Evolutionary conservation across 306 rosid genomes (phyloP), one percentile per base, ranked within the genome.

Genomic region (Abrus precatorius): DNA sequence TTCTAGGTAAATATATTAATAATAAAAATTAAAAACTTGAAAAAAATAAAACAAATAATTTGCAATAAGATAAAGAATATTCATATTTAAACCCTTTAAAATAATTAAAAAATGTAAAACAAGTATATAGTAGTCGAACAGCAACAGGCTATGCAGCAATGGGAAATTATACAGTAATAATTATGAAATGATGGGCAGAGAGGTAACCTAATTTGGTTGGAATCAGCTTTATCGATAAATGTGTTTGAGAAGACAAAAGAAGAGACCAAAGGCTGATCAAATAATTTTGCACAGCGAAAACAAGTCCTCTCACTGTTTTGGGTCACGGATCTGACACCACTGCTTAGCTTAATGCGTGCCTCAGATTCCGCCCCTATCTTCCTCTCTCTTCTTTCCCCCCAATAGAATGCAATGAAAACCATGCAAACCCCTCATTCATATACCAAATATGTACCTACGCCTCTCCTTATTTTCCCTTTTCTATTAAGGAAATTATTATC

Each of bases 191-290:
- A 79, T 79, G 76, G 82, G 53, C 71, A 33, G 71, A 79, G 53
- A 43, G 52, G 20, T 20, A 9, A 69, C 50, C 83, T 75, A 5
- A 36, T 44, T 73, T 67, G 61, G 83, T 75, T 76, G 83, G 83
- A 59, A 55, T 76, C 81, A 84, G 79, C 88, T 80, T 85, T 87
- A 62, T 87, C 66, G 79, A 72, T 52, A 75, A 61, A n/a, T 60
- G 91, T 72, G 88, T 75, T 57, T 78, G 85, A 82, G 83, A 79
- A 75, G 87, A 82, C 85, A 87, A 87, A 79, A 82, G 90, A 63
- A 75, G 77, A 82, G 56, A 72, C 81, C 76, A 79, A 85, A 87
- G 65, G 7, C 41, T 69, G 29, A 33, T 4, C 60, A 76, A 80
- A 76, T 72, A 71, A 80, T 65, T 63, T 75, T 12, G 76, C 7